phyloP scores from a whole-genome alignment of 768 basidiomycete genomes.

The Lactarius hatsudake region DNA sequence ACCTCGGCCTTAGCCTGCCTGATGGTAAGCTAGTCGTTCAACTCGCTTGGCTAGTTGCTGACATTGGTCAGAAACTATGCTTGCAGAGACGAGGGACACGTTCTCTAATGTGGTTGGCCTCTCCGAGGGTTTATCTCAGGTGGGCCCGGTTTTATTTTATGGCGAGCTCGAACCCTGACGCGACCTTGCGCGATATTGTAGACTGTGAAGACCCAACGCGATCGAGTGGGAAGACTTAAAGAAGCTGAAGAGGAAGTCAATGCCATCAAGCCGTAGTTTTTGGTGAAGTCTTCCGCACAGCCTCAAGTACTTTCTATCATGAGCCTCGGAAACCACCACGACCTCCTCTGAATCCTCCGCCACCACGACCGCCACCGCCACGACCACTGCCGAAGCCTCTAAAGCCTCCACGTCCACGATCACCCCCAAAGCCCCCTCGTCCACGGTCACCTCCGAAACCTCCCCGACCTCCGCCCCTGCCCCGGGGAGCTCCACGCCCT shows the following conservation, averaged over 20 bases:
- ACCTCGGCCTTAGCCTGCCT: slow-evolving; percentile 21
- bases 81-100: slow-evolving; percentile 30
- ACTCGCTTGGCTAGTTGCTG: slow-evolving; percentile 1
- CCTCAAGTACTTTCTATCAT: slow-evolving; percentile 30
- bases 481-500: slow-evolving; percentile 33
- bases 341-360: slow-evolving; percentile 39
- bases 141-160: slow-evolving; percentile 30
- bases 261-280: slow-evolving; percentile 15
- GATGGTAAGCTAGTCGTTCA: slow-evolving; percentile 28
- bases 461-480: slow-evolving; percentile 38
- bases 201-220: slow-evolving; percentile 49
- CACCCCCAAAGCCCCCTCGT: slow-evolving; percentile 43
- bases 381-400: slow-evolving; percentile 43
- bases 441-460: slow-evolving; percentile 45
- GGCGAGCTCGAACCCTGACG: background rate
- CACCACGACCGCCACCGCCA: slow-evolving; percentile 40
- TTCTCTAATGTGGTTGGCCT: slow-evolving; percentile 40
- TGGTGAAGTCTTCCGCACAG: background rate
- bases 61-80: slow-evolving; percentile 28
- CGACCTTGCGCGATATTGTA: slow-evolving; percentile 29
- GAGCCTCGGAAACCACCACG: slow-evolving; percentile 51
- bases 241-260: slow-evolving; percentile 23
- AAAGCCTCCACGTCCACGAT: slow-evolving; percentile 43
- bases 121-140: slow-evolving; percentile 52
- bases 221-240: slow-evolving; percentile 48